Conservation (phyloP, 306 rosid species). For the Prunus salicina region DNA sequence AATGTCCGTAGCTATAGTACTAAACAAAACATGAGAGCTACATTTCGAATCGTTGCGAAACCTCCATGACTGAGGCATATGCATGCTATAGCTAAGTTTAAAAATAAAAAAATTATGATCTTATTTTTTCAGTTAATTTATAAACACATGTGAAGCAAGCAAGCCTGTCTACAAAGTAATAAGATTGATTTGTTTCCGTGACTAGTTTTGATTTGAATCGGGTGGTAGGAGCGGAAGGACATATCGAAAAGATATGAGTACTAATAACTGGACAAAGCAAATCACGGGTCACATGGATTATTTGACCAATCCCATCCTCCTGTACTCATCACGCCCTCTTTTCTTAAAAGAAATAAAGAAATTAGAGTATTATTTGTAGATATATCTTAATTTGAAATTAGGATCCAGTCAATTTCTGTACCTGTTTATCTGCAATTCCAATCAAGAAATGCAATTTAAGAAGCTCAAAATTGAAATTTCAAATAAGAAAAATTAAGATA, state of each 20-base stretch:
- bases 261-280: neutral
- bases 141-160: neutral
- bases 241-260: neutral
- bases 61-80: neutral
- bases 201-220: neutral
- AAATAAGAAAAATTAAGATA: no score
- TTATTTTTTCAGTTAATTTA: neutral
- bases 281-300: neutral
- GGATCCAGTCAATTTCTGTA: no score
- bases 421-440: no score
- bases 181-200: neutral
- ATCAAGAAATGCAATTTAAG: neutral
- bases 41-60: neutral
- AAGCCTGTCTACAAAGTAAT: neutral
- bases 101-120: no score
- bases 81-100: no score
- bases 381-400: no score
- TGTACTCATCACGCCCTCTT: neutral
- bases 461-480: neutral
- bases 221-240: neutral
- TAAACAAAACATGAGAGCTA: conserved; percentile 1
- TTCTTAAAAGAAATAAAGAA: neutral
- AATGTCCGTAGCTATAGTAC: neutral
- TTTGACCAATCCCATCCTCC: neutral
- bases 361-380: neutral